Evolutionary conservation across 306 rosid species (phyloP).

Genomic region (Arachis hypogaea): DNA sequence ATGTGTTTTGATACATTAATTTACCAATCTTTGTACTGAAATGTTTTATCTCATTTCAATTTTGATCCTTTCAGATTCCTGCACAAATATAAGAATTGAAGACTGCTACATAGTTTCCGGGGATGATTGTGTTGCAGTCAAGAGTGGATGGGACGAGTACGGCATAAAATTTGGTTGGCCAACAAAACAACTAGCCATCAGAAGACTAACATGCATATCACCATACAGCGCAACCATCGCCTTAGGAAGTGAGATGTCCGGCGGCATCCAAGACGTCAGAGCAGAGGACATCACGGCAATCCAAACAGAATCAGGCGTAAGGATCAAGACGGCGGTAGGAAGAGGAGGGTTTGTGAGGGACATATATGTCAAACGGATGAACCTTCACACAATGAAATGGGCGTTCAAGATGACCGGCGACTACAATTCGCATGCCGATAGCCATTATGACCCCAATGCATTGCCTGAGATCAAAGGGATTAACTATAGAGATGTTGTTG

Average conservation of each 20-base stretch:
- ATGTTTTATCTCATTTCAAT: too few relatives aligned
- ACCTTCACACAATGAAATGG: constrained; percentile 81
- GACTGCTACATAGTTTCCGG: constrained; percentile 89
- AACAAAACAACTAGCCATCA: constrained; percentile 66
- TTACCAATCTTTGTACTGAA: too few relatives aligned
- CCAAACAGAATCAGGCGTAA: constrained; percentile 66
- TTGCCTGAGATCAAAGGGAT: constrained; percentile 66
- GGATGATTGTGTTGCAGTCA: constrained; percentile 85
- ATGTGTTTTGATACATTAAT: too few relatives aligned
- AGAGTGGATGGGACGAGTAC: constrained; percentile 93
- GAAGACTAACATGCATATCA: constrained; percentile 78
- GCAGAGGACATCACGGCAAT: constrained; percentile 77
- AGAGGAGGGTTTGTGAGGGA: constrained; percentile 87
- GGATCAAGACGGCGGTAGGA: constrained; percentile 80
- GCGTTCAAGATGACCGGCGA: constrained; percentile 87
- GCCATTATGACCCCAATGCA: constrained; percentile 70
- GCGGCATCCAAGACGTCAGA: constrained; percentile 77
- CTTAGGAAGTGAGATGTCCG: constrained; percentile 89
- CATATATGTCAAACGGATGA: constrained; percentile 72
- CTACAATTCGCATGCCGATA: constrained; percentile 78
- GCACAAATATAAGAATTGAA: constrained; percentile 76
- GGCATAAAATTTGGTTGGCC: constrained; percentile 80
- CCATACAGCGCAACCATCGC: constrained; percentile 87
- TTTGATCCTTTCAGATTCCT: constrained; percentile 58
- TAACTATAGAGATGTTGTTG: constrained; percentile 70